phyloP scores from a whole-genome alignment of 179 eudicot genomes.

The Camellia oleifera region DNA sequence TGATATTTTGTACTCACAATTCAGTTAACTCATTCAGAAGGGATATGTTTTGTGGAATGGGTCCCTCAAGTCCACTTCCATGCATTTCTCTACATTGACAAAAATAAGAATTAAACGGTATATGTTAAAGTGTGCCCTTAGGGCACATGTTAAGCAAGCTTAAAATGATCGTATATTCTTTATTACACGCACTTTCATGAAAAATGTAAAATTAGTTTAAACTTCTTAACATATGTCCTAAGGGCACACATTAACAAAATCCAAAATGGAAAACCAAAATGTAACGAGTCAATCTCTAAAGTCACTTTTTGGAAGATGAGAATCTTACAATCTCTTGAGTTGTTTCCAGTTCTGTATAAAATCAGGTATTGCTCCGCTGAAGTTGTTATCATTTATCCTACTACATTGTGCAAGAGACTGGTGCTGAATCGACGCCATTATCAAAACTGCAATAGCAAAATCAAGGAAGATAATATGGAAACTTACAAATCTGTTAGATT shows the following conservation, averaged over 20 bases:
- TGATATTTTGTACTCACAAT: slow-evolving; percentile 32
- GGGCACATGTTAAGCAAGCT: no score
- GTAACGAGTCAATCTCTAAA: background rate
- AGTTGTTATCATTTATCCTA: slow-evolving; percentile 71
- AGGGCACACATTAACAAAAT: no score
- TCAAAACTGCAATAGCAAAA: background rate
- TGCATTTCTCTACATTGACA: slow-evolving; percentile 53
- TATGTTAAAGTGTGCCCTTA: no score
- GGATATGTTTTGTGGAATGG: slow-evolving; percentile 55
- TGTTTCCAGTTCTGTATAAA: slow-evolving; percentile 62
- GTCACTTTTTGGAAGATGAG: background rate
- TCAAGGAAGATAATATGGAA: slow-evolving; percentile 5
- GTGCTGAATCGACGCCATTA: background rate
- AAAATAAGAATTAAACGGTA: background rate
- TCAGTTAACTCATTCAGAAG: slow-evolving; percentile 34
- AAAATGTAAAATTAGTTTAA: no score
- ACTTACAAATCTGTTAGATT: slow-evolving; percentile 66
- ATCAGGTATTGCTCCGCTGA: slow-evolving; percentile 59
- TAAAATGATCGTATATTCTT: no score
- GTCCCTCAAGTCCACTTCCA: slow-evolving; percentile 66
- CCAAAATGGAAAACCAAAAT: background rate
- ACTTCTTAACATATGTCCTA: no score
- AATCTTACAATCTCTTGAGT: slow-evolving; percentile 59
- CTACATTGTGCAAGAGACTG: slow-evolving; percentile 40
- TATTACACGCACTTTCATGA: no score